phyloP scores from a whole-genome alignment of 352 stramenopile genomes.

The Phytophthora europaea region DNA sequence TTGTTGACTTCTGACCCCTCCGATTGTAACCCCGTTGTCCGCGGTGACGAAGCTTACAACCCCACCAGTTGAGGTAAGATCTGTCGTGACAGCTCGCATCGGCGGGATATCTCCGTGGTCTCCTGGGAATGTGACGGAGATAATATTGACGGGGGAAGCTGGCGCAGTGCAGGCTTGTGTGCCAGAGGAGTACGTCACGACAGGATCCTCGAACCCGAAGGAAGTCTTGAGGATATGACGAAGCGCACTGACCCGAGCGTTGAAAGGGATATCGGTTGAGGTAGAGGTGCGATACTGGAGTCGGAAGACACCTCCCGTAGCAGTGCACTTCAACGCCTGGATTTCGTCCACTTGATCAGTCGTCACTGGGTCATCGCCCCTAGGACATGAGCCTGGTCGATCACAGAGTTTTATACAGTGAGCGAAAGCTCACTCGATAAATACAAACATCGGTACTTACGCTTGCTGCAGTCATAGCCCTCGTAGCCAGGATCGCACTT shows the following conservation, averaged over 20 bases:
- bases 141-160: conserved; percentile 50
- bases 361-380: conserved; percentile 89
- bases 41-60: conserved; percentile 37
- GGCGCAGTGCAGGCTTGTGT: conserved; percentile 47
- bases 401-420: background rate
- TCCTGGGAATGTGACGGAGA: conserved; percentile 65
- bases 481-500: conserved; percentile 92
- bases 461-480: conserved; percentile 90
- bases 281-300: conserved; percentile 63
- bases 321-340: conserved; percentile 79
- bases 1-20: conserved; percentile 48
- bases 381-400: conserved; percentile 79
- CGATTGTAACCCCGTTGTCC: conserved; percentile 55
- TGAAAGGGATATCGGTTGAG: conserved; percentile 70
- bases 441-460: conserved; percentile 37
- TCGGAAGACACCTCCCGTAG: conserved; percentile 63
- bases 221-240: conserved; percentile 60
- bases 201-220: conserved; percentile 61
- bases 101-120: conserved; percentile 61
- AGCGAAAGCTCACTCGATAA: background rate
- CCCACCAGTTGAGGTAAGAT: conserved; percentile 28
- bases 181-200: conserved; percentile 56
- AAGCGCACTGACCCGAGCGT: conserved; percentile 51
- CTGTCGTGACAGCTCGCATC: conserved; percentile 51
- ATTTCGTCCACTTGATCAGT: conserved; percentile 85